Base-by-base conservation (phyloP, 2,329 filamentous ascomycete genomes). In the Colletotrichum tropicicola region DNA sequence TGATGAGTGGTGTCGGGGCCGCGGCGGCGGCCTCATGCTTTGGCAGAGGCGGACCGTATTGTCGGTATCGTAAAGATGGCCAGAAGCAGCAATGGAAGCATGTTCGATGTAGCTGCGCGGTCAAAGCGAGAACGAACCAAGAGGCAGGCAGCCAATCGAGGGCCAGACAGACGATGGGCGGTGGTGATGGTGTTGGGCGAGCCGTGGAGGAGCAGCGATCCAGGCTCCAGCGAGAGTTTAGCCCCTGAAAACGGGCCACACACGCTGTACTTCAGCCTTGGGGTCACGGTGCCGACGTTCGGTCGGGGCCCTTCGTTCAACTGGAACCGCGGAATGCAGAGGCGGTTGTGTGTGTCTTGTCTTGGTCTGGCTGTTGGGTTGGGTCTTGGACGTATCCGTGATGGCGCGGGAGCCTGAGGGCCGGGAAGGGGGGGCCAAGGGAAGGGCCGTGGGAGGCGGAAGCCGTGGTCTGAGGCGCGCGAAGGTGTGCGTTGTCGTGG, bases 51-150 rank as follows among this genome's bases (percentile, higher is more conserved):
- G 37, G 51, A 23, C 49, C 49, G 30, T 65, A 49, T 61, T 15
- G 43, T 51, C 44, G 58, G 57, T 54, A 62, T 62, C 58, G 44
- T 51, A 45, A 62, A 30, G 21, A 37, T 60, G 49, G 17, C 57
- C 57, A 51, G 35, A 61, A 51, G 44, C 19, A 35, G 57, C 28
- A 44, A 62, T 61, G 48, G 61, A 45, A 61, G 57, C 61, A 55
- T 65, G 49, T 51, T 51, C 49, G 28, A 56, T 21, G 49, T 49
- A 49, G 48, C 48, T 35, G 55, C 17, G 57, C 21, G n/a, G 59
- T 59, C 59, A 59, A 52, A 59, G 60, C 60, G 44, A 65, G 35
- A 51, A 65, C 49, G 37, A 56, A 49, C 10, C n/a, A n/a, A n/a
- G n/a, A n/a, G n/a, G n/a, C n/a, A 47, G 48, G 21, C 23, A 23